Percentiles rank a stretch among this genome's conserved stretches.
phyloP scores from a whole-genome alignment of 2,329 filamentous ascomycete genomes.

The Biscogniauxia marginata region DNA sequence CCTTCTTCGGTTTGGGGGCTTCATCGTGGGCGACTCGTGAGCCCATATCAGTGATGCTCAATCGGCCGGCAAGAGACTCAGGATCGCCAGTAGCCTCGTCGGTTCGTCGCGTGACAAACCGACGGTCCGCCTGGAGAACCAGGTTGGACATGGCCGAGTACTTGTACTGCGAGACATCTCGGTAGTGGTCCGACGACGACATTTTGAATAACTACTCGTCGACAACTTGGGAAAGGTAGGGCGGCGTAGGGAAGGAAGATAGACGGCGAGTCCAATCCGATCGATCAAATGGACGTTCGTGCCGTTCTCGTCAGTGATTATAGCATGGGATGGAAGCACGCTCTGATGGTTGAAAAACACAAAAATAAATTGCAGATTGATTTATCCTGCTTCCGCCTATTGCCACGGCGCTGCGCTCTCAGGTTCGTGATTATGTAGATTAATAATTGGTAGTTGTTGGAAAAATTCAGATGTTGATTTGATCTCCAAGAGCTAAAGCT shows the following conservation, averaged over 20 bases:
- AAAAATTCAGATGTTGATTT: slow-evolving; percentile 3
- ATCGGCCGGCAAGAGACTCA: slow-evolving; percentile 90
- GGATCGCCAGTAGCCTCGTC: slow-evolving; percentile 97
- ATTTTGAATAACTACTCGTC: slow-evolving; percentile 10
- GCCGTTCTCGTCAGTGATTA: slow-evolving; percentile 19
- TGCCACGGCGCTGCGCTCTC: background rate
- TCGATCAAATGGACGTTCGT: slow-evolving; percentile 30
- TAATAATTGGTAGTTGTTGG: background rate
- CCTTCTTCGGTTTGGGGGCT: slow-evolving; percentile 79
- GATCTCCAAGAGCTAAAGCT: slow-evolving; percentile 6
- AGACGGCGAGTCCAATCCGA: slow-evolving; percentile 26
- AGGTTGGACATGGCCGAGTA: slow-evolving; percentile 99
- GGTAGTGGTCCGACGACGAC: slow-evolving; percentile 62
- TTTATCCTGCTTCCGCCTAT: background rate
- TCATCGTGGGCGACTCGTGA: slow-evolving; percentile 75
- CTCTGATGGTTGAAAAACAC: slow-evolving; percentile 7
- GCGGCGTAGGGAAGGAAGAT: slow-evolving; percentile 13
- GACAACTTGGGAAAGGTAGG: slow-evolving; percentile 7
- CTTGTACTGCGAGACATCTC: slow-evolving; percentile 94
- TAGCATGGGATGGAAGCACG: slow-evolving; percentile 16
- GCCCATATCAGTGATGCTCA: slow-evolving; percentile 95
- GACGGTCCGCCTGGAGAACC: slow-evolving; percentile 98
- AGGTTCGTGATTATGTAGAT: background rate
- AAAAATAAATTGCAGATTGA: background rate
- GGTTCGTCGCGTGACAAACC: slow-evolving; percentile 86